Conservation (phyloP, 192 early-diverging fungal species). For the Backusella circina region DNA sequence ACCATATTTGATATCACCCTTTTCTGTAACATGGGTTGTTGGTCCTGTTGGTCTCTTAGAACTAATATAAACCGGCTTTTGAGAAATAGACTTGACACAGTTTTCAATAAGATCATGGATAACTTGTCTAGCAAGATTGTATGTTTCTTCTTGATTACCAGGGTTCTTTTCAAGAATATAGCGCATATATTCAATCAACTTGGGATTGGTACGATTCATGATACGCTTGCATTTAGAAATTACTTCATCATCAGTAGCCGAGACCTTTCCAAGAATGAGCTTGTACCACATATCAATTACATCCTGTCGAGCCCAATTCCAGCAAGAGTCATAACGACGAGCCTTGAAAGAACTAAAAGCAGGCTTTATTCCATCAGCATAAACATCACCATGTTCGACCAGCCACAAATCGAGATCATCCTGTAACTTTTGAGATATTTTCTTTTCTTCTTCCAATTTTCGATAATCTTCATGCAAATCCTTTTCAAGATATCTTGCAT, state of each 20-base stretch:
- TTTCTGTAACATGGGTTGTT: constrained; percentile 72
- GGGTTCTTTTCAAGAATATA: constrained; percentile 79
- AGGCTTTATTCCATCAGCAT: constrained; percentile 87
- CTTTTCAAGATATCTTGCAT: constrained; percentile 76
- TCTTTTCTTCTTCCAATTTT: constrained; percentile 63
- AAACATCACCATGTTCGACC: constrained; percentile 88
- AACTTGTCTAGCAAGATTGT: constrained; percentile 75
- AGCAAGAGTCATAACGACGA: constrained; percentile 90
- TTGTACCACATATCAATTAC: constrained; percentile 85
- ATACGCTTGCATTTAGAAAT: constrained; percentile 86
- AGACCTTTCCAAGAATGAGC: constrained; percentile 85
- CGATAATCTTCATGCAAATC: constrained; percentile 70
- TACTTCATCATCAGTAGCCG: constrained; percentile 84
- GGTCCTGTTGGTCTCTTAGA: constrained; percentile 82
- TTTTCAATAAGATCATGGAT: constrained; percentile 83
- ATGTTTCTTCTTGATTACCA: constrained; percentile 76
- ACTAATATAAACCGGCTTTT: constrained; percentile 85
- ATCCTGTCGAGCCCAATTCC: constrained; percentile 95
- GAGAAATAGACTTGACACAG: constrained; percentile 73
- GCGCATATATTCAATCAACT: constrained; percentile 80
- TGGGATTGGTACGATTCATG: constrained; percentile 86
- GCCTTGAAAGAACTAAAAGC: constrained; percentile 86
- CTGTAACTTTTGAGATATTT: constrained; percentile 64
- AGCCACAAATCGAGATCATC: constrained; percentile 84
- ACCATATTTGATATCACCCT: constrained; percentile 79